Evolutionary conservation across 2,329 filamentous ascomycete species (phyloP).

Genomic region (Cadophora sp.): DNA sequence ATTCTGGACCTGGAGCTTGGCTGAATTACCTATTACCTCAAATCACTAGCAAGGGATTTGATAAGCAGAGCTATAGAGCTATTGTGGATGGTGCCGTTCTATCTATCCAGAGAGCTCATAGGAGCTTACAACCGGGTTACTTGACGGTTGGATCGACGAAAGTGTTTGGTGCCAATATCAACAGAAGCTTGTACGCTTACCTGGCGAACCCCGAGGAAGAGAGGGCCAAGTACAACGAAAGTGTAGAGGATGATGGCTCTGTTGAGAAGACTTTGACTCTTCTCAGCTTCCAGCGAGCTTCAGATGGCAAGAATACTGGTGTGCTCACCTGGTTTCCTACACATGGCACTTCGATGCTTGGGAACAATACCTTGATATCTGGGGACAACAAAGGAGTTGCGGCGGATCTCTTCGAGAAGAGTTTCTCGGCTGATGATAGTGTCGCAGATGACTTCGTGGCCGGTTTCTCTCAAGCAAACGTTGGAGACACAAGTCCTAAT

Average conservation of each 20-base stretch:
- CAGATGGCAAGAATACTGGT: constrained; percentile 78
- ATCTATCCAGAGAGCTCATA: constrained; percentile 83
- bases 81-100: constrained; percentile 86
- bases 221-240: constrained; percentile 67
- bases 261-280: constrained; percentile 79
- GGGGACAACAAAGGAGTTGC: constrained; percentile 98
- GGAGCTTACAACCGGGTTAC: constrained; percentile 68
- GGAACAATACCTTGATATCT: constrained; percentile 89
- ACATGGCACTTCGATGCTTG: constrained; percentile 88
- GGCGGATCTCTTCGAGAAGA: constrained; percentile 81
- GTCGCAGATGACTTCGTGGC: constrained; percentile 78
- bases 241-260: constrained; percentile 58
- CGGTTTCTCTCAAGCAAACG: constrained; percentile 90
- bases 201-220: constrained; percentile 83
- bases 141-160: constrained; percentile 74
- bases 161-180: constrained; percentile 81
- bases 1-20: constrained; percentile 91
- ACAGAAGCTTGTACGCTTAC: constrained; percentile 88
- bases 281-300: constrained; percentile 76
- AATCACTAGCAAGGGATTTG: constrained; percentile 86
- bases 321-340: constrained; percentile 91
- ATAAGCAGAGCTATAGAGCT: constrained; percentile 84
- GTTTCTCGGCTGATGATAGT: constrained; percentile 58
- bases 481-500: constrained; percentile 91
- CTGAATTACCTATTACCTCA: constrained; percentile 93